Conservation (phyloP, 805 yeast species). For the Ogataea degrootiae region DNA sequence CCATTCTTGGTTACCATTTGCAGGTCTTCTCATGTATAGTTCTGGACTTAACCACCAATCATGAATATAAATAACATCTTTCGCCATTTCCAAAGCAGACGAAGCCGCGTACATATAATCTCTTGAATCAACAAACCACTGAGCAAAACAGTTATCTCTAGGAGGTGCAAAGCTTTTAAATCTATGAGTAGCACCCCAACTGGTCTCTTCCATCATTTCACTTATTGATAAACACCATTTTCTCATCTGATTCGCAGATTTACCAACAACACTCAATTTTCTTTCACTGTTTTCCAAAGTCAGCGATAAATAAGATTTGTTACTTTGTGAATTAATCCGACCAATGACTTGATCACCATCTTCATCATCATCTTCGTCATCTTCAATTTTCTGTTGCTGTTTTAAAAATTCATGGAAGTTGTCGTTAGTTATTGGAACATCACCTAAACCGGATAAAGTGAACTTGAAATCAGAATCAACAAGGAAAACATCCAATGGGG, state of each 20-base stretch:
- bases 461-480: slow-evolving; percentile 76
- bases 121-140: slow-evolving; percentile 90
- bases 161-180: slow-evolving; percentile 93
- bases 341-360: slow-evolving; percentile 37
- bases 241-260: slow-evolving; percentile 57
- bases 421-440: slow-evolving; percentile 19
- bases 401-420: slow-evolving; percentile 14
- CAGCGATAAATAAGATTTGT: slow-evolving; percentile 46
- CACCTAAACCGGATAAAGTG: slow-evolving; percentile 39
- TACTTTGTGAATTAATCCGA: slow-evolving; percentile 25
- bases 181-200: slow-evolving; percentile 72
- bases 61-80: slow-evolving; percentile 88
- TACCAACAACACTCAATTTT: slow-evolving; percentile 66
- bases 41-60: slow-evolving; percentile 99
- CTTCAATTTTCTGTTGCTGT: slow-evolving; percentile 14
- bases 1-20: slow-evolving; percentile 92
- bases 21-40: slow-evolving; percentile 86
- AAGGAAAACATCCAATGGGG: slow-evolving; percentile 85
- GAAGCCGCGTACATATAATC: slow-evolving; percentile 97
- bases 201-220: slow-evolving; percentile 59
- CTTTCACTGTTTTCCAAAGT: slow-evolving; percentile 75
- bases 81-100: slow-evolving; percentile 87
- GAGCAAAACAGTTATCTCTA: slow-evolving; percentile 78
- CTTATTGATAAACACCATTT: slow-evolving; percentile 74
- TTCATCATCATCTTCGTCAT: slow-evolving; percentile 37